A percentile compares a stretch with the other conserved stretches of the same genome.
phyloP scores from a whole-genome alignment of 1,284 basidiomycete genomes.

The Flammula alnicola region DNA sequence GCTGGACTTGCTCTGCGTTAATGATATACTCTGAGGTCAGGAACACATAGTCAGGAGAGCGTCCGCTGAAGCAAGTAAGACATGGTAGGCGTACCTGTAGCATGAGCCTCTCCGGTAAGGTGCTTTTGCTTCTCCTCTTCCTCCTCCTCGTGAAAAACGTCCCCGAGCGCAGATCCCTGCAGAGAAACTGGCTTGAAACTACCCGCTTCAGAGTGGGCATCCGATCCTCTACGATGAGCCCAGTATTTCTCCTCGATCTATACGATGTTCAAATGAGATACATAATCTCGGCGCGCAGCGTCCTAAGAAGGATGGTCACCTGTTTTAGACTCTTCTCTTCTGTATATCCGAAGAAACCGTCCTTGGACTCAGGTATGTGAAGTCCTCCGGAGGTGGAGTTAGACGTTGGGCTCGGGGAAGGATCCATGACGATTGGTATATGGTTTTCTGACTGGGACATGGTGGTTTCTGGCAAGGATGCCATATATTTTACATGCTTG shows the following conservation, averaged over 20 bases:
- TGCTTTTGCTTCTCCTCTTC: slow-evolving; percentile 24
- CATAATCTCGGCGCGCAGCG: slow-evolving; percentile 1
- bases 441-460: slow-evolving; percentile 5
- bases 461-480: slow-evolving; percentile 2
- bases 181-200: slow-evolving; percentile 46
- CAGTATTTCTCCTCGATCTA: slow-evolving; percentile 77
- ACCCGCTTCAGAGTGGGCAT: slow-evolving; percentile 49
- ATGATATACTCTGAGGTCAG: slow-evolving; percentile 50
- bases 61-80: background rate
- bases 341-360: slow-evolving; percentile 76
- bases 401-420: background rate
- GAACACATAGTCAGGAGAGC: background rate
- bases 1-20: slow-evolving; percentile 54
- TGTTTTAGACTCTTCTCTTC: slow-evolving; percentile 77
- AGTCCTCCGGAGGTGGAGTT: slow-evolving; percentile 32
- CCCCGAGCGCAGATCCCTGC: slow-evolving; percentile 34
- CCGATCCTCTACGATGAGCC: slow-evolving; percentile 61
- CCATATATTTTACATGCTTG: no score
- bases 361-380: slow-evolving; percentile 61
- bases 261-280: slow-evolving; percentile 1
- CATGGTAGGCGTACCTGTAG: slow-evolving; percentile 30
- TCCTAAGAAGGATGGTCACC: slow-evolving; percentile 45
- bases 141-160: slow-evolving; percentile 44
- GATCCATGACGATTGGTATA: background rate
- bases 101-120: slow-evolving; percentile 29